These are phyloP conservation scores for Xylariaceae sp. DNA, from an alignment of 2,329 filamentous ascomycete species.

Conservation along the genomic window DNA sequence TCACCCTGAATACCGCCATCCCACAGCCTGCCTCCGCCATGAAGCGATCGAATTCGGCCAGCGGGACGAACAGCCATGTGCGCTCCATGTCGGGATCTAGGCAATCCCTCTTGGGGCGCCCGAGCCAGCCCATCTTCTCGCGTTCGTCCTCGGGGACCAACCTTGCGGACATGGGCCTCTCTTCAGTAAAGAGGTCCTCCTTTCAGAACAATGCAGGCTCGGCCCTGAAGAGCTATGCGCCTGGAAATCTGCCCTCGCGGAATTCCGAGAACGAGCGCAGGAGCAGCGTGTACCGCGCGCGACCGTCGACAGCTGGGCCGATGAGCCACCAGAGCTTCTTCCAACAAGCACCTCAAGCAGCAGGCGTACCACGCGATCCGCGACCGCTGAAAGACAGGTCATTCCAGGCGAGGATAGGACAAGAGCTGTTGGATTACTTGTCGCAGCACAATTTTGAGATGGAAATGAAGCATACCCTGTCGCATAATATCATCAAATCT, in stretches of 20 bases:
- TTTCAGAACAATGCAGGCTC: conserved; percentile 60
- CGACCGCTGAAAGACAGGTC: conserved; percentile 77
- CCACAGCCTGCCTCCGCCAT: conserved; percentile 89
- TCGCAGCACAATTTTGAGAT: conserved; percentile 93
- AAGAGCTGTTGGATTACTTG: conserved; percentile 88
- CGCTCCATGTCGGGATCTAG: conserved; percentile 80
- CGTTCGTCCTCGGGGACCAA: conserved; percentile 80
- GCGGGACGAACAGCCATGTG: conserved; percentile 65
- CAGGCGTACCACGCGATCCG: conserved; percentile 81
- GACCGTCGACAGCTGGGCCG: conserved; percentile 65
- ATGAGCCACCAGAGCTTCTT: conserved; percentile 89
- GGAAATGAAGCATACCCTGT: conserved; percentile 94
- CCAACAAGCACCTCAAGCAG: conserved; percentile 75
- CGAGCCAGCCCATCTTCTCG: conserved; percentile 82
- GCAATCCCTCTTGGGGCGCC: conserved; percentile 78
- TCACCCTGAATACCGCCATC: conserved; percentile 78
- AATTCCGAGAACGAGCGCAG: conserved; percentile 56
- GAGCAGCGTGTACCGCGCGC: conserved; percentile 75
- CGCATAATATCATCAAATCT: conserved; percentile 84
- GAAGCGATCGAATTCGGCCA: conserved; percentile 83
- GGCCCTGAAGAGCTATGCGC: conserved; percentile 67
- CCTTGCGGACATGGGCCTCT: conserved; percentile 72
- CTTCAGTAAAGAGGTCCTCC: conserved; percentile 80
- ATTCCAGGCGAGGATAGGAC: conserved; percentile 77
- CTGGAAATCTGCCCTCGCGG: conserved; percentile 41